A percentile compares a stretch with the other conserved stretches of the same genome.
Evolutionary conservation across 495 filamentous ascomycete species (phyloP).

Genomic region (Talaromyces adpressus): DNA sequence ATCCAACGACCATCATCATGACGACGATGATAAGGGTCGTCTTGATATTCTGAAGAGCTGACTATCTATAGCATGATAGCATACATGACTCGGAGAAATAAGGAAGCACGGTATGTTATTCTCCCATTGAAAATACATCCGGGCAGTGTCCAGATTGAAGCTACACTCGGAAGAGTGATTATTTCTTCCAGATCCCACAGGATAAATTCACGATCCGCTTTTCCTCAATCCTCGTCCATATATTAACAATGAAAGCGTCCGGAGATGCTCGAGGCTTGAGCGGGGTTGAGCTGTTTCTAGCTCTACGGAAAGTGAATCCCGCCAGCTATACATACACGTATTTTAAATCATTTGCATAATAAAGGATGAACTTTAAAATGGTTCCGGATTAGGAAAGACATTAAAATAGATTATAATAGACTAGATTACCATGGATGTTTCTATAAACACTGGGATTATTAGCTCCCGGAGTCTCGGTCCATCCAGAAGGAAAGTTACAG

Average conservation of each 20-base stretch:
- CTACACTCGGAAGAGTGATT: background rate
- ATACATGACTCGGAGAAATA: background rate
- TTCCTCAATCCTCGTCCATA: background rate
- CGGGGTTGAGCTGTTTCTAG: background rate
- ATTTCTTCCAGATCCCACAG: background rate
- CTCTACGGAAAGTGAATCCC: background rate
- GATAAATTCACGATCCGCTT: background rate
- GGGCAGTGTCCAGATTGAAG: background rate
- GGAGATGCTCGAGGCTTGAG: background rate
- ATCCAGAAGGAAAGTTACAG: background rate
- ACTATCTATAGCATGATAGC: background rate
- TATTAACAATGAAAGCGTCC: background rate
- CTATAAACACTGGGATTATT: background rate
- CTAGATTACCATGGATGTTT: background rate
- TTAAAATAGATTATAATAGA: background rate
- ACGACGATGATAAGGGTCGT: background rate
- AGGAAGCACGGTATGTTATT: background rate
- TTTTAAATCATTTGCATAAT: background rate
- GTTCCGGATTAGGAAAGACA: background rate
- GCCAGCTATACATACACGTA: background rate
- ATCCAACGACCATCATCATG: background rate
- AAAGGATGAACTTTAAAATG: background rate
- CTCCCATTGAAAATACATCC: background rate
- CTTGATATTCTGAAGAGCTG: background rate
- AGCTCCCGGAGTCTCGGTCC: background rate